Evolutionary conservation across 495 filamentous ascomycete species (phyloP).

Genomic region (Aspergillus biplanus): DNA sequence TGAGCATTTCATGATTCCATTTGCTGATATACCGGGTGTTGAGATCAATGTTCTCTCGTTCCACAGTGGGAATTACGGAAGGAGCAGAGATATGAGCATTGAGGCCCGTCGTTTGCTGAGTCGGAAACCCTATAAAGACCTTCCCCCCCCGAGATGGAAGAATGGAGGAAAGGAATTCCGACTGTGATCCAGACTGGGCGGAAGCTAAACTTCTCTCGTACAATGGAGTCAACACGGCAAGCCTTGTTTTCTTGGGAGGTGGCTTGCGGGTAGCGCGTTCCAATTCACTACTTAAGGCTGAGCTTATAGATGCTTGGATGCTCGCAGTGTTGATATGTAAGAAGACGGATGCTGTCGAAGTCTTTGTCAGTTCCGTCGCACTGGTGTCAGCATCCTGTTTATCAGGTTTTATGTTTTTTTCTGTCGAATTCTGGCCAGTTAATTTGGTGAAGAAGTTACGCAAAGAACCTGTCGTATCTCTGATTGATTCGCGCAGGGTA

Average conservation of each 20-base stretch:
- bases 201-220: conserved; percentile 79
- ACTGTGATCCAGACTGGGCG: conserved; percentile 58
- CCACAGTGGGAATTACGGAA: conserved; percentile 97
- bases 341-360: conserved; percentile 76
- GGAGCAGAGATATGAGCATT: conserved; percentile 98
- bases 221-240: conserved; percentile 87
- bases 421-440: conserved; percentile 48
- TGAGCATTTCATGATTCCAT: conserved; percentile 96
- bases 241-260: conserved; percentile 80
- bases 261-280: conserved; percentile 97
- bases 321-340: conserved; percentile 83
- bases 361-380: conserved; percentile 64
- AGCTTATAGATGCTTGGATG: conserved; percentile 70
- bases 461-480: conserved; percentile 60
- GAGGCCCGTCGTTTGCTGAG: conserved; percentile 92
- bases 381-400: conserved; percentile 37
- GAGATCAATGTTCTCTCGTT: conserved; percentile 94
- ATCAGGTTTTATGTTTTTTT: conserved; percentile 36
- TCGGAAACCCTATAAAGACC: conserved; percentile 97
- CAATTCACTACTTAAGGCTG: conserved; percentile 77
- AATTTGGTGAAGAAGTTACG: conserved; percentile 81
- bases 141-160: conserved; percentile 84
- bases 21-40: conserved; percentile 91
- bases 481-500: conserved; percentile 42
- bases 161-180: conserved; percentile 87